These are phyloP conservation scores for Leishmania arabica DNA, from an alignment of 208 protist genomes.

Conservation along the genomic window DNA sequence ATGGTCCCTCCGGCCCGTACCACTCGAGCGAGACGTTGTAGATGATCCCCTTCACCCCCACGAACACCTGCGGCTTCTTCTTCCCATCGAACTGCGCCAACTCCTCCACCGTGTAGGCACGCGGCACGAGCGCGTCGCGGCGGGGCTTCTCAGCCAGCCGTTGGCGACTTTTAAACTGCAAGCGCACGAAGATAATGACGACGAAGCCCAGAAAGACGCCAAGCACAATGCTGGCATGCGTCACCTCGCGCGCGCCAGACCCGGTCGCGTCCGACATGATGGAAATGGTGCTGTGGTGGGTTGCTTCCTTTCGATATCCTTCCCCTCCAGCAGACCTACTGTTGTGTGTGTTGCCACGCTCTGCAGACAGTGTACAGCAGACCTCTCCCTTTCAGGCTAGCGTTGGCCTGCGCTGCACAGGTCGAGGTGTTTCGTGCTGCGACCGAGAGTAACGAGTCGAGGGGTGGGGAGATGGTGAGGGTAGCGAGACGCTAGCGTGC, in stretches of 20 bases:
- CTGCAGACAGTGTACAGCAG: background rate
- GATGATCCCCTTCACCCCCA: constrained; percentile 85
- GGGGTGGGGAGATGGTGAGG: background rate
- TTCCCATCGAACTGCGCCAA: constrained; percentile 76
- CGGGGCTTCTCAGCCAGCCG: constrained; percentile 50
- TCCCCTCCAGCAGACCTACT: background rate
- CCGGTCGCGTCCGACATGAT: constrained; percentile 5
- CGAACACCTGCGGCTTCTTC: constrained; percentile 63
- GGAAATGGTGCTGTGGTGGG: background rate
- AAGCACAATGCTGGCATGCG: constrained; percentile 20
- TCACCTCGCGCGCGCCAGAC: constrained; percentile 2
- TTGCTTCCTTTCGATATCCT: background rate
- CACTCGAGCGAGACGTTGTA: constrained; percentile 81
- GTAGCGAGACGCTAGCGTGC: background rate
- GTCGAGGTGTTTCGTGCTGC: background rate
- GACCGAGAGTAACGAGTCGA: background rate
- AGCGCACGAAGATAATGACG: constrained; percentile 19
- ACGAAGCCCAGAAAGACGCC: constrained; percentile 29
- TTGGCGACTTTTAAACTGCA: constrained; percentile 43
- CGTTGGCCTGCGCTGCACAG: background rate
- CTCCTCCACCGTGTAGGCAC: constrained; percentile 82
- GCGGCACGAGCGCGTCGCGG: constrained; percentile 54
- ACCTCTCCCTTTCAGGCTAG: background rate
- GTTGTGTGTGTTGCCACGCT: background rate
- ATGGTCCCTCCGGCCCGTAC: constrained; percentile 76